These are phyloP conservation scores for Tulasnella sp. DNA, from an alignment of 768 basidiomycete genomes.

Conservation along the genomic window DNA sequence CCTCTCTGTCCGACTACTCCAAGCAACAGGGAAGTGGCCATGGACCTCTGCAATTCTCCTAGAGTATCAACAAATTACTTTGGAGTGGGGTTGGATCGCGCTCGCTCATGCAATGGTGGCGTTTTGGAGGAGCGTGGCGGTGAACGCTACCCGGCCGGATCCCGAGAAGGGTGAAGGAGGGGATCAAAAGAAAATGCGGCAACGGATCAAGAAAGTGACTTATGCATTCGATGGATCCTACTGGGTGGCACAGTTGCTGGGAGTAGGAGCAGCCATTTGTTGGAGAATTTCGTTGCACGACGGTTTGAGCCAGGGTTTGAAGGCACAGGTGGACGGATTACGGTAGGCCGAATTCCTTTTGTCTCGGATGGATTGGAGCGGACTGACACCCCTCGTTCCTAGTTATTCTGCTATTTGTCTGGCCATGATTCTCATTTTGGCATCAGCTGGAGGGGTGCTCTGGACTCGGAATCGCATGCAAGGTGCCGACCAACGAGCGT, in stretches of 20 bases:
- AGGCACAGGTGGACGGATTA: slow-evolving; percentile 1
- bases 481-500: neutral
- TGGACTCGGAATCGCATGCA: slow-evolving; percentile 1
- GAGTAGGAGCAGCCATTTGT: slow-evolving; percentile 10
- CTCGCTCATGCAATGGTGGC: slow-evolving; percentile 15
- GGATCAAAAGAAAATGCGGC: slow-evolving; percentile 19
- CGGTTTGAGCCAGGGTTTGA: neutral
- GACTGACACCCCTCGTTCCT: neutral
- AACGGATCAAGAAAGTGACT: neutral
- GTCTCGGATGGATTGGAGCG: too few relatives aligned
- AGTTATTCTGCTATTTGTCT: slow-evolving; percentile 21
- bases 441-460: neutral
- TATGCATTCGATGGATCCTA: slow-evolving; percentile 21
- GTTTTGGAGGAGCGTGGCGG: slow-evolving; percentile 25
- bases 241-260: slow-evolving; percentile 29
- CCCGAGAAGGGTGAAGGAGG: neutral
- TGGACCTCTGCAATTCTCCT: neutral
- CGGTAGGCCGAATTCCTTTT: neutral
- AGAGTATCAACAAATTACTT: slow-evolving; percentile 28
- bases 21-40: neutral
- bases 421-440: slow-evolving; percentile 3
- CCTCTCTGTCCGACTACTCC: slow-evolving; percentile 23
- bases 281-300: slow-evolving; percentile 20
- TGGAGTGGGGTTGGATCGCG: slow-evolving; percentile 30
- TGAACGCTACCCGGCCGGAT: slow-evolving; percentile 22